Evolutionary conservation across 176 grass and related monocot genomes (phyloP).

Genomic region (Neostapfia colusana): DNA sequence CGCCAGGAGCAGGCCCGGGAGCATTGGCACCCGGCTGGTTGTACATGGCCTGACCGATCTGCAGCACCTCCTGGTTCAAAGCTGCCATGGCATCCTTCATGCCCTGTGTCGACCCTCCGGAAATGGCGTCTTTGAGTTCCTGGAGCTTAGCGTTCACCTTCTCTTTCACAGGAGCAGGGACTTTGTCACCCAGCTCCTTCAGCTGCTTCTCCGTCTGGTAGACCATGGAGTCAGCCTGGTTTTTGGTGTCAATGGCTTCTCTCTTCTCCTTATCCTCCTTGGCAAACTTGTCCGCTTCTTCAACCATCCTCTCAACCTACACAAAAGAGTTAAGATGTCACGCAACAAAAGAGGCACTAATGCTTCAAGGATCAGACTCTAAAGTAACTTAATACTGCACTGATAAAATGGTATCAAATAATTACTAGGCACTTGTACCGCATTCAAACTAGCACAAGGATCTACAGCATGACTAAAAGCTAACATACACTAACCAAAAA

Average conservation of each 20-base stretch:
- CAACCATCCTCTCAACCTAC: slow-evolving; percentile 94
- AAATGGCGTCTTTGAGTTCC: slow-evolving; percentile 83
- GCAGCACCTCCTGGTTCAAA: slow-evolving; percentile 97
- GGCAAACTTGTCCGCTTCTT: slow-evolving; percentile 87
- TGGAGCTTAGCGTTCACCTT: slow-evolving; percentile 82
- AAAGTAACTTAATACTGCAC: background rate
- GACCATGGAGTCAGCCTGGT: slow-evolving; percentile 83
- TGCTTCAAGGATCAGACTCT: background rate
- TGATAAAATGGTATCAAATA: background rate
- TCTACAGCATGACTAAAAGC: background rate
- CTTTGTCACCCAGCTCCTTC: slow-evolving; percentile 92
- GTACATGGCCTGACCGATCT: slow-evolving; percentile 88
- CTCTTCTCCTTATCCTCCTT: slow-evolving; percentile 98
- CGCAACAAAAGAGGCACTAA: background rate
- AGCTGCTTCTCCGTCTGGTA: slow-evolving; percentile 99
- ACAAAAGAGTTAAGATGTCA: background rate
- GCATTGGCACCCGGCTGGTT: slow-evolving; percentile 60
- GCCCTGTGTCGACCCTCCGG: slow-evolving; percentile 70
- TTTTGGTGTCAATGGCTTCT: slow-evolving; percentile 96
- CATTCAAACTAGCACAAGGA: background rate
- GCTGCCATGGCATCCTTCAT: slow-evolving; percentile 90
- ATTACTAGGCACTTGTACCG: background rate
- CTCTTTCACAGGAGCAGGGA: slow-evolving; percentile 73
- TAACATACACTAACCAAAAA: slow-evolving; percentile 2
- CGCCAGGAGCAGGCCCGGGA: slow-evolving; percentile 53